Percentiles rank a stretch among this genome's conserved stretches.
phyloP scores from a whole-genome alignment of 345 rosid genomes.

The Isatis tinctoria region DNA sequence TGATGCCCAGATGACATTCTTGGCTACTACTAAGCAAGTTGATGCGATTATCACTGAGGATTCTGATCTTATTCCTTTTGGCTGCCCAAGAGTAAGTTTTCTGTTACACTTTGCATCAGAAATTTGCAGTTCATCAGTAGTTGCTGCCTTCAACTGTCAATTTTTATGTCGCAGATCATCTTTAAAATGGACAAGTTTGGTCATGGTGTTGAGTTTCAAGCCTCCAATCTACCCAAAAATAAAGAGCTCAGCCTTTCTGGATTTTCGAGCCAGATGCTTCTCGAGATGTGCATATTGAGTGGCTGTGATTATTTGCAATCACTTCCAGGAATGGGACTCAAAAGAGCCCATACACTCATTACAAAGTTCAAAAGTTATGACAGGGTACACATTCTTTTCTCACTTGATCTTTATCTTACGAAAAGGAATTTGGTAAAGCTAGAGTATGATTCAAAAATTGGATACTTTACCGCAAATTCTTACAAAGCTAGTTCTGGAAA shows the following conservation, averaged over 20 bases:
- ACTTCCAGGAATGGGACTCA: constrained; percentile 91
- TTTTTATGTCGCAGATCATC: constrained; percentile 47
- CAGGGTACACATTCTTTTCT: constrained; percentile 46
- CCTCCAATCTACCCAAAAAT: constrained; percentile 61
- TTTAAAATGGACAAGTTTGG: constrained; percentile 98
- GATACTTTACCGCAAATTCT: neutral
- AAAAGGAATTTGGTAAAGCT: neutral
- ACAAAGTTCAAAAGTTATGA: constrained; percentile 75
- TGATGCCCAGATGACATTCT: constrained; percentile 95
- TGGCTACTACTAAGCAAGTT: constrained; percentile 76
- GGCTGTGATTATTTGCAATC: constrained; percentile 97
- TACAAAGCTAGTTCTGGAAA: neutral
- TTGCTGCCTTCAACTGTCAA: neutral
- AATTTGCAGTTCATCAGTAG: neutral
- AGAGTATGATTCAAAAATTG: neutral
- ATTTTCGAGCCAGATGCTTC: constrained; percentile 80
- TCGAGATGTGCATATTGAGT: constrained; percentile 97
- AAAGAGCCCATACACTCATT: constrained; percentile 85
- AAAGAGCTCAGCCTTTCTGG: constrained; percentile 64
- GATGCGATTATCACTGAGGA: constrained; percentile 94
- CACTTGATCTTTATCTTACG: neutral
- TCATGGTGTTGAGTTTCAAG: constrained; percentile 77
- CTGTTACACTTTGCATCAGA: neutral
- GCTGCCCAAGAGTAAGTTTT: constrained; percentile 86
- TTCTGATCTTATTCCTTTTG: constrained; percentile 97